Evolutionary conservation across 2,329 filamentous ascomycete genomes (phyloP).

Genomic region (Alternaria sp.): DNA sequence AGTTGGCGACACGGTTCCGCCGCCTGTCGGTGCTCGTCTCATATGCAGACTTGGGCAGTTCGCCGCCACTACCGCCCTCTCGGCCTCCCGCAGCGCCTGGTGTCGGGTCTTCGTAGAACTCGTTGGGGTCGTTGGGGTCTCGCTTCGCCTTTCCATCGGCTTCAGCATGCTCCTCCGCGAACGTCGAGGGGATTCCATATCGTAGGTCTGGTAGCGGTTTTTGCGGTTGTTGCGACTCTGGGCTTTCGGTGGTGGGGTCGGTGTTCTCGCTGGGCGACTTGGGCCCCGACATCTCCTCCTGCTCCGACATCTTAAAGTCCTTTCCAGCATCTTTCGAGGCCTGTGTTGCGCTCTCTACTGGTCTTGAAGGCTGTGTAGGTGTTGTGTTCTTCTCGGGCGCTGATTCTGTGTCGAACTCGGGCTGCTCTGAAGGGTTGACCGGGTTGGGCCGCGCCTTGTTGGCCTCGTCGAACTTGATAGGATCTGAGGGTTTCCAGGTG

Average conservation of each 20-base stretch:
- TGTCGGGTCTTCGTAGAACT: slow-evolving; percentile 61
- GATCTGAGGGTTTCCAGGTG: slow-evolving; percentile 51
- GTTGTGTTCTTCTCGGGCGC: slow-evolving; percentile 29
- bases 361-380: slow-evolving; percentile 31
- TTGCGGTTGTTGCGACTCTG: slow-evolving; percentile 54
- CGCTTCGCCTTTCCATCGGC: slow-evolving; percentile 44
- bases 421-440: slow-evolving; percentile 42
- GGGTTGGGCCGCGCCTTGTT: slow-evolving; percentile 32
- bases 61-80: slow-evolving; percentile 57
- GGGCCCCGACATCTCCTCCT: slow-evolving; percentile 48
- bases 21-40: slow-evolving; percentile 88
- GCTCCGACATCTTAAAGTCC: slow-evolving; percentile 32
- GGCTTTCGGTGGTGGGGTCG: slow-evolving; percentile 49
- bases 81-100: slow-evolving; percentile 55
- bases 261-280: slow-evolving; percentile 45
- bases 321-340: slow-evolving; percentile 21
- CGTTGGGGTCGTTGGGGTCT: slow-evolving; percentile 49
- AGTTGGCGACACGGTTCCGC: slow-evolving; percentile 76
- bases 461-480: slow-evolving; percentile 46
- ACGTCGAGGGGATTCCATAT: slow-evolving; percentile 91
- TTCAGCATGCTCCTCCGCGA: slow-evolving; percentile 71
- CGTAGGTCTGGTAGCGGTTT: slow-evolving; percentile 86
- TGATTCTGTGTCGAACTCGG: slow-evolving; percentile 37
- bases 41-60: slow-evolving; percentile 80
- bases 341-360: slow-evolving; percentile 23